A percentile compares a stretch with the other conserved stretches of the same genome.
phyloP scores from a whole-genome alignment of 2,329 filamentous ascomycete species.

The Raffaelea ambrosiae region DNA sequence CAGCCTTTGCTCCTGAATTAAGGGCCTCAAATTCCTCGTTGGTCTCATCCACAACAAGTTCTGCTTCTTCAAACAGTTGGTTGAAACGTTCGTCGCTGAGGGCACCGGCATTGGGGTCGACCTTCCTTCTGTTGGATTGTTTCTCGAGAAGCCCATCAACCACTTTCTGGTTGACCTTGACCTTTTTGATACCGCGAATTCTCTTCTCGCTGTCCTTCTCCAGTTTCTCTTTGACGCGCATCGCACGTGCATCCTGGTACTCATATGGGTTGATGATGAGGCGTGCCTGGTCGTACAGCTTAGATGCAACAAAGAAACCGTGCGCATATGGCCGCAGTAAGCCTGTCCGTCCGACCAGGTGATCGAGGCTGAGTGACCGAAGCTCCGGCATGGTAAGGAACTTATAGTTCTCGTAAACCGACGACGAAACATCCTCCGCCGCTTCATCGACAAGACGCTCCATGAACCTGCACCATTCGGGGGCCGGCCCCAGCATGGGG shows the following conservation, averaged over 20 bases:
- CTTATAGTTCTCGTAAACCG: constrained; percentile 98
- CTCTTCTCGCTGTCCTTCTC: constrained; percentile 82
- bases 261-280: constrained; percentile 90
- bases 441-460: constrained; percentile 98
- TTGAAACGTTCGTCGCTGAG: constrained; percentile 82
- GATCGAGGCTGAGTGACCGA: constrained; percentile 74
- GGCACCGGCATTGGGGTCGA: constrained; percentile 54
- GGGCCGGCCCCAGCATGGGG: constrained; percentile 61
- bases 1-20: no score
- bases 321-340: constrained; percentile 96
- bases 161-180: constrained; percentile 86
- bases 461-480: constrained; percentile 91
- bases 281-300: constrained; percentile 88
- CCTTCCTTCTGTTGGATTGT: no score
- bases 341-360: constrained; percentile 84
- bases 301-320: constrained; percentile 93
- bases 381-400: constrained; percentile 88
- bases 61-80: constrained; percentile 83
- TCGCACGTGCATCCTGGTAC: constrained; percentile 85
- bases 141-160: constrained; percentile 66
- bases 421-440: constrained; percentile 70
- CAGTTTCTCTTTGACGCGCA: constrained; percentile 88
- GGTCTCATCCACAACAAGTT: constrained; percentile 84
- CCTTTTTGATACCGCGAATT: constrained; percentile 91
- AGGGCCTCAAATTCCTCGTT: no score